Base-by-base conservation (phyloP, 805 yeast species). In the Zygotorulaspora danielsina region DNA sequence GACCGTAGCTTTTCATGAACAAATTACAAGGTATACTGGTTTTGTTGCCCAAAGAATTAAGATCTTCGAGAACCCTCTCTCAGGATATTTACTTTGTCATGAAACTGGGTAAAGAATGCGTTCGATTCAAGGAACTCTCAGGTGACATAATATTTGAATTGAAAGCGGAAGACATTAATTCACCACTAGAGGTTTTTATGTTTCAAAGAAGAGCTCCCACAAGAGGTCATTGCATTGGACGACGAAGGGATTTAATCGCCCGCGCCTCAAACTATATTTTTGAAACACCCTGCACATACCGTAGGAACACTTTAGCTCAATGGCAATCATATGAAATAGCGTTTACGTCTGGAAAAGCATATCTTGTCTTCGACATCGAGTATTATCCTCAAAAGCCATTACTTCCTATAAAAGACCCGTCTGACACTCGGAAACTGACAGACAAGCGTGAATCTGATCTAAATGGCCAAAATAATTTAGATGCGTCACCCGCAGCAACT, bases 321-420 rank as follows among this genome's bases (percentile, higher is more conserved):
- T 51, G 55, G 55, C 37, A 37, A 9, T 31, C 36, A 8, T 16
- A 45, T 12, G 22, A 28, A 16, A n/a, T 49, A 0, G 20, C 18
- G 3, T 42, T 47, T 11, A 10, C 34, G 1, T 30, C 28, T 3
- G 15, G 26, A 10, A 19, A 19, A 11, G n/a, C 46, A 13, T 12
- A 28, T 7, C 33, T 45, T 11, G 6, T 25, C 4, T 12, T 48
- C 4, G 51, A 49, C 20, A 17, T 49, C 8, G 55, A 51, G 29
- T 51, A 44, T 25, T 51, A 49, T 32, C 53, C 51, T 3, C 24
- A 32, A 3, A 25, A 42, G 8, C 50, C 52, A 3, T 22, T 49
- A 8, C 19, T 48, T 28, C 55, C 55, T 13, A n/a, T 26, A 11
- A 39, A 39, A 37, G 13, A 21, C 21, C 31, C 13, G 13, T 11